Conservation (phyloP, 176 grass and related monocot genomes). For the Bolboschoenus planiculmis region DNA sequence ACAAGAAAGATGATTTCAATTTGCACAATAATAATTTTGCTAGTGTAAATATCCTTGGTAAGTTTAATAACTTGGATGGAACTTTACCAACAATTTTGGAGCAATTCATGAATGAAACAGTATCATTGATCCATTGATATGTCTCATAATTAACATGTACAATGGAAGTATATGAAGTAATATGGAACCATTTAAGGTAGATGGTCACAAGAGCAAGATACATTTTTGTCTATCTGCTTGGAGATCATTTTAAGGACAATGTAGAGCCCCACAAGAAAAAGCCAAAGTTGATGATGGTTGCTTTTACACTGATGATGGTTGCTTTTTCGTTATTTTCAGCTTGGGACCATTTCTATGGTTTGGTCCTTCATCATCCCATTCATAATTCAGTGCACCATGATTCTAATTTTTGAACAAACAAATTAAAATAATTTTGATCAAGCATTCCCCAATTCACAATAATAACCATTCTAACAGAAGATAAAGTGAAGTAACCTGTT, state of each 20-base stretch:
- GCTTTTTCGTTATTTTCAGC: neutral
- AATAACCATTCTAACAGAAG: neutral
- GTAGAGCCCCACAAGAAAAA: neutral
- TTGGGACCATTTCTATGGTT: neutral
- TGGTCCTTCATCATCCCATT: neutral
- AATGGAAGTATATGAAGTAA: neutral
- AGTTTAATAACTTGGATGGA: neutral
- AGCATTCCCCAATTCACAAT: neutral
- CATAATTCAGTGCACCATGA: neutral
- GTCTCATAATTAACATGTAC: neutral
- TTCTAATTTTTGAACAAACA: neutral
- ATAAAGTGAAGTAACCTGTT: conserved; percentile 50
- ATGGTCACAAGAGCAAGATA: neutral
- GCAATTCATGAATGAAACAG: neutral
- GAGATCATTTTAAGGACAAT: neutral
- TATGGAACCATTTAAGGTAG: neutral
- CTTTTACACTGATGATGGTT: neutral
- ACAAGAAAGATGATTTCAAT: conserved; percentile 4
- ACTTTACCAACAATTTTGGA: neutral
- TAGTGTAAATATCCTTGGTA: neutral
- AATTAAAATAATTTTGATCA: neutral
- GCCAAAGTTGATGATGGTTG: neutral
- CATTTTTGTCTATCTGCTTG: neutral
- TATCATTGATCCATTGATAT: neutral
- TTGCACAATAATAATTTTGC: neutral